A percentile compares a stretch with the other conserved stretches of the same genome.
Conservation (phyloP, 2,329 filamentous ascomycete genomes). For the Gnomoniopsis sp. region DNA sequence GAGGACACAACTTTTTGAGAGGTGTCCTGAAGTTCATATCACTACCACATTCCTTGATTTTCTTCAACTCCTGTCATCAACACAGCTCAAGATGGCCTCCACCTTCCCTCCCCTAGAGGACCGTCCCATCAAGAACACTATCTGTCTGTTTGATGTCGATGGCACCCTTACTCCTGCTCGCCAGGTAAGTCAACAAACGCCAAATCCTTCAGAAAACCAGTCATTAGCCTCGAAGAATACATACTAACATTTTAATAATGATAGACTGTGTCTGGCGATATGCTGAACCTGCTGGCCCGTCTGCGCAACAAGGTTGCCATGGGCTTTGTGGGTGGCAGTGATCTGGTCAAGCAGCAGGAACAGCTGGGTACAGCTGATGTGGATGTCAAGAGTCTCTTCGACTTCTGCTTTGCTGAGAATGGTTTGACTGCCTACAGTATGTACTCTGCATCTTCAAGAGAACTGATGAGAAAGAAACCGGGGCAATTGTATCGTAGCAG, state of each 20-base stretch:
- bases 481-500: background rate
- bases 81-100: constrained; percentile 36
- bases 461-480: background rate
- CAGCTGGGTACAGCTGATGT: constrained; percentile 70
- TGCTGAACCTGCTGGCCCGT: constrained; percentile 73
- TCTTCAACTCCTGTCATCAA: constrained; percentile 15
- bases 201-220: constrained; percentile 10
- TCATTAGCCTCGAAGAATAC: constrained; percentile 11
- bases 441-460: background rate
- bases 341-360: constrained; percentile 93
- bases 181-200: constrained; percentile 46
- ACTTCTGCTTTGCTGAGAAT: constrained; percentile 98
- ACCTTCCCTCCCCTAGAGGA: constrained; percentile 72
- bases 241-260: background rate
- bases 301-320: constrained; percentile 87
- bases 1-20: background rate
- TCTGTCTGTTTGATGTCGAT: constrained; percentile 95
- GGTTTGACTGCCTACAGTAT: constrained; percentile 78
- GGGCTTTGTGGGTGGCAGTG: constrained; percentile 88
- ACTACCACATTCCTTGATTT: constrained; percentile 10
- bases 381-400: constrained; percentile 82
- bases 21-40: background rate
- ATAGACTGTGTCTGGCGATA: constrained; percentile 71
- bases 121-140: constrained; percentile 86
- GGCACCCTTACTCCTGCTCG: constrained; percentile 84